Evolutionary conservation across 257 asterid genomes (phyloP), one percentile per base, ranked within the genome.

Genomic region (Jacaranda mimosifolia): DNA sequence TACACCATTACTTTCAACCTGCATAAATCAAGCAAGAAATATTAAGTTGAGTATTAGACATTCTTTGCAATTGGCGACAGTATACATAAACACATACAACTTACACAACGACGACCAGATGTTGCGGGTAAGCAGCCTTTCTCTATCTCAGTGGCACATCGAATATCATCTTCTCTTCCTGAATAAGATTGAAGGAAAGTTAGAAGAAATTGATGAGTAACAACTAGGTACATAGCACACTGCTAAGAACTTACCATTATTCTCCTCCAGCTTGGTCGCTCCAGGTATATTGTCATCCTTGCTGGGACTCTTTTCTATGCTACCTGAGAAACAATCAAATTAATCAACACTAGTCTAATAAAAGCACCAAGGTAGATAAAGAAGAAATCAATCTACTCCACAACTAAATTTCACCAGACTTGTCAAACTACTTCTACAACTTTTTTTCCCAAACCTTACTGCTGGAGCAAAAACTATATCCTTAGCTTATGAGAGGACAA

Each of bases 81-180:
- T 74, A 88, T 83, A 87, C 87, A 87, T 76, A 91, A 89, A 87
- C 93, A 94, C 97, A 91, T 95, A 93, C 97, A 96, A 96, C 98
- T 96, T 96, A 96, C 99, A 96, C 91, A 90, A 90, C 91, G 91
- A 87, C 93, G 96, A 89, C 95, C 97, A 86, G 87, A 84, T 77
- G 80, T 72, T 45, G 56, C 90, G 72, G 88, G 86, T 55, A 88
- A 84, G 81, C 85, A 75, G 72, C 66, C 84, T 74, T 85, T 72
- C 63, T 87, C 87, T 39, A 73, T 75, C 74, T 80, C 85, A 74
- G 67, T 57, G 53, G 43, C 63, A 52, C 66, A 68, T 68, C 77
- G 74, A 57, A 48, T 40, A 53, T 71, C 88, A 77, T 83, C 77
- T 53, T 84, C 85, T 77, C 75, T 17, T 75, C 91, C 98, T 96